A percentile compares a stretch with the other conserved stretches of the same genome.
These are phyloP conservation scores for Eucalyptus curtisii DNA, from an alignment of 345 rosid genomes.

Conservation along the genomic window DNA sequence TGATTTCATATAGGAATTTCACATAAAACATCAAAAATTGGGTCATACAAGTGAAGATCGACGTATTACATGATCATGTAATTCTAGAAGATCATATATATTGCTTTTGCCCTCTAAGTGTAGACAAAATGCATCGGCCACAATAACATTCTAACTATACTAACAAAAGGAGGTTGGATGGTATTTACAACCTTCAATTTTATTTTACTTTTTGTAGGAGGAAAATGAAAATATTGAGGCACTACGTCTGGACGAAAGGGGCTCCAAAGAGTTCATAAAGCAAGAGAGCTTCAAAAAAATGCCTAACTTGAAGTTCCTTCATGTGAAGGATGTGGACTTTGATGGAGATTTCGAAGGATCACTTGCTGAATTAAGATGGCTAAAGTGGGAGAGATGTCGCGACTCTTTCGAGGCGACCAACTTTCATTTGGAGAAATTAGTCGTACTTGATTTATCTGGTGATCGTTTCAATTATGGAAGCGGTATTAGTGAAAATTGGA, in stretches of 20 bases:
- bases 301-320: background rate
- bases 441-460: no score
- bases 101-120: background rate
- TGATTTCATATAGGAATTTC: background rate
- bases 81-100: background rate
- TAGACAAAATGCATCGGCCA: background rate
- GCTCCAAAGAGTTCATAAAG: background rate
- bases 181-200: background rate
- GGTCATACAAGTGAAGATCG: background rate
- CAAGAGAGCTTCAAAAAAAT: background rate
- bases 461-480: rapidly evolving
- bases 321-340: background rate
- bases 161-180: background rate
- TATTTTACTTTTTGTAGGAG: no score
- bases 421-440: no score
- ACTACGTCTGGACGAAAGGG: background rate
- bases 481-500: background rate
- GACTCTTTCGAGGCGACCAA: rapidly evolving
- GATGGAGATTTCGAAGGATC: background rate
- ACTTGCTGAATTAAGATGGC: no score
- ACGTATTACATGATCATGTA: background rate
- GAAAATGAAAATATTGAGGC: no score
- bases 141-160: background rate
- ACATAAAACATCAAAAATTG: background rate
- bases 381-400: rapidly evolving